Evolutionary conservation across 2,329 filamentous ascomycete genomes (phyloP).

Genomic region (Botrytis cinerea): DNA sequence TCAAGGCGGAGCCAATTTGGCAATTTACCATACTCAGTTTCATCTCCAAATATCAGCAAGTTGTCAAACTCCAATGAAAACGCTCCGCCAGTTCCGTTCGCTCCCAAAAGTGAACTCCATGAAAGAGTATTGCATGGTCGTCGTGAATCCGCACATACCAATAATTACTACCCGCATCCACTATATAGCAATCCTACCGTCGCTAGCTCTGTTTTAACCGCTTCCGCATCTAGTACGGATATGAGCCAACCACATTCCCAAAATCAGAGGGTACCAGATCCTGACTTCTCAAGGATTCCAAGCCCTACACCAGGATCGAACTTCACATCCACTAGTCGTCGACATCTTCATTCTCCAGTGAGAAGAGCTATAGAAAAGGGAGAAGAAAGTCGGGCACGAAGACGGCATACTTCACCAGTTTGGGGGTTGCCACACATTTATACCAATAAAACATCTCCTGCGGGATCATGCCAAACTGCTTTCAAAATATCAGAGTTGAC

Average conservation of each 20-base stretch:
- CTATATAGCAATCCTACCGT: constrained; percentile 32
- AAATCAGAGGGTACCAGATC: neutral
- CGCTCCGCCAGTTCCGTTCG: constrained; percentile 6
- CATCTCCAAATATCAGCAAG: constrained; percentile 16
- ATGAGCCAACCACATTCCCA: constrained; percentile 24
- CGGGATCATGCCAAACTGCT: constrained; percentile 14
- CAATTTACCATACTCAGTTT: constrained; percentile 14
- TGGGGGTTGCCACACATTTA: constrained; percentile 22
- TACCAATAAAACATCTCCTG: constrained; percentile 26
- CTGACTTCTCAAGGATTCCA: constrained; percentile 23
- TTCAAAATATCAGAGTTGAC: constrained; percentile 26
- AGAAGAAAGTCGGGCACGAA: constrained; percentile 27
- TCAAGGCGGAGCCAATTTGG: neutral
- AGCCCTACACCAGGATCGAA: constrained; percentile 11
- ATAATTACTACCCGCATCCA: constrained; percentile 19
- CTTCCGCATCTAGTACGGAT: constrained; percentile 31
- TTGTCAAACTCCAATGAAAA: constrained; percentile 10
- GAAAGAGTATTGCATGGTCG: constrained; percentile 14
- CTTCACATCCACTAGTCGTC: constrained; percentile 16
- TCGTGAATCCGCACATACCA: constrained; percentile 11
- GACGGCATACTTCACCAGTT: neutral
- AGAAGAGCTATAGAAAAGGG: constrained; percentile 26
- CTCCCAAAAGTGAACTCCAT: constrained; percentile 19
- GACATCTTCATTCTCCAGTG: constrained; percentile 29
- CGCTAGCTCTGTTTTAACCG: constrained; percentile 30